Conservation (phyloP, 345 rosid species). For the Ricinus communis region DNA sequence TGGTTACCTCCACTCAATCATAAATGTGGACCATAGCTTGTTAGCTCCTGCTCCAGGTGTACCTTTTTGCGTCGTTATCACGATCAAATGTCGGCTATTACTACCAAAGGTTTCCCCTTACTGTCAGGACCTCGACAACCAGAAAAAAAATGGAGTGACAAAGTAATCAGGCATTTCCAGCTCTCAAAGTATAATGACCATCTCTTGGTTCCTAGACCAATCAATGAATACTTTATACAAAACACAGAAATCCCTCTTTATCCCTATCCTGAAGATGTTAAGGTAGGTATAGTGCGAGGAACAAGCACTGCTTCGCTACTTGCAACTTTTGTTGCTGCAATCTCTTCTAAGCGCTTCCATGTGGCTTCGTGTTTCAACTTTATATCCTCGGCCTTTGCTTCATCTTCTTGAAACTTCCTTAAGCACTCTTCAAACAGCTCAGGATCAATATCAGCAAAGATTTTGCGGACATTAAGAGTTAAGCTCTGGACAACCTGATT, state of each 20-base stretch:
- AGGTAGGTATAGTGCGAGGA: slow-evolving; percentile 8
- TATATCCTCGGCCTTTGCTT: slow-evolving; percentile 40
- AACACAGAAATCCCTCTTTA: slow-evolving; percentile 5
- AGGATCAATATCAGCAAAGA: slow-evolving; percentile 53
- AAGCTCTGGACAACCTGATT: slow-evolving; percentile 64
- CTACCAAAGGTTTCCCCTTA: neutral
- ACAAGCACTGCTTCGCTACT: slow-evolving; percentile 38
- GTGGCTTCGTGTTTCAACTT: slow-evolving; percentile 38
- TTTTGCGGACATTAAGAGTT: slow-evolving; percentile 56
- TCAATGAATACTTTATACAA: slow-evolving; percentile 13
- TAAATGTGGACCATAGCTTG: no score
- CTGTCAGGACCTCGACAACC: neutral
- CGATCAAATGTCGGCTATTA: neutral
- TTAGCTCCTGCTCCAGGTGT: neutral
- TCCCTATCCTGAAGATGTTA: slow-evolving; percentile 30
- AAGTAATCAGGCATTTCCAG: slow-evolving; percentile 1
- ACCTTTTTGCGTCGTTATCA: neutral
- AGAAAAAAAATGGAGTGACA: no score
- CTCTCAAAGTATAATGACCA: slow-evolving; percentile 16
- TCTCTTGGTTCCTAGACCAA: slow-evolving; percentile 12
- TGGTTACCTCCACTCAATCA: neutral
- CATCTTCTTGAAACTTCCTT: slow-evolving; percentile 47
- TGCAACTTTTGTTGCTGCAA: slow-evolving; percentile 51
- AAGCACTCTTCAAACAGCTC: slow-evolving; percentile 55
- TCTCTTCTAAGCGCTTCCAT: slow-evolving; percentile 74